Percentiles rank a stretch among this genome's conserved stretches.
Evolutionary conservation across 345 rosid genomes (phyloP).

Genomic region (Ceriops decandra): DNA sequence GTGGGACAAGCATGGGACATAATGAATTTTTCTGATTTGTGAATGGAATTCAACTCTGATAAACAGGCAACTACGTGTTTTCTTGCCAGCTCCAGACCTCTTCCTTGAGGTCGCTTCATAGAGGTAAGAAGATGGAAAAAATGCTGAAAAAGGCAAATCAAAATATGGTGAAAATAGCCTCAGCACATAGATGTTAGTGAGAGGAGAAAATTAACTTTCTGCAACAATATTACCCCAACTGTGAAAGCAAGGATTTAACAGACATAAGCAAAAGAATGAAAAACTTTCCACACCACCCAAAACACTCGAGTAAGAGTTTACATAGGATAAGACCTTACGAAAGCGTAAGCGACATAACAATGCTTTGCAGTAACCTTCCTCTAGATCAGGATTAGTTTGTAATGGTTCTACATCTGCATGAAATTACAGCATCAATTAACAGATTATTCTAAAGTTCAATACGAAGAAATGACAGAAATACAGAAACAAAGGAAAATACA

Average conservation of each 20-base stretch:
- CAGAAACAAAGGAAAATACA: neutral
- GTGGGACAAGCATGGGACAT: conserved; percentile 31
- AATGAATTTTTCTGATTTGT: conserved; percentile 49
- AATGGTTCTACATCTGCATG: conserved; percentile 83
- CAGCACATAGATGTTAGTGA: conserved; percentile 7
- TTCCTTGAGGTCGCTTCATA: conserved; percentile 94
- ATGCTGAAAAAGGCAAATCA: conserved; percentile 60
- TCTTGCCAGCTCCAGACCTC: conserved; percentile 87
- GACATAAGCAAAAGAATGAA: neutral
- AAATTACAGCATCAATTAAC: conserved; percentile 10
- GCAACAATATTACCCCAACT: neutral
- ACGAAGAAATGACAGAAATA: neutral
- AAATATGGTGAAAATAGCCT: conserved; percentile 17
- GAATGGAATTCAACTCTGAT: conserved; percentile 69
- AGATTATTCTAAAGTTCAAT: neutral
- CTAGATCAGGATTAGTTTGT: conserved; percentile 58
- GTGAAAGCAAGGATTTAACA: conserved; percentile 4
- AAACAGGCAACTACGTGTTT: conserved; percentile 79
- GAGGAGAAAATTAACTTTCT: conserved; percentile 2
- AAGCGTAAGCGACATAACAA: conserved; percentile 90
- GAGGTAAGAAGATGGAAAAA: conserved; percentile 76
- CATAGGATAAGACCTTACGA: conserved; percentile 94
- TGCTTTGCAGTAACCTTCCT: conserved; percentile 91
- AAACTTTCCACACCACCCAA: conserved; percentile 4
- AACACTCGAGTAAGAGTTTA: conserved; percentile 24